A percentile compares a stretch with the other conserved stretches of the same genome.
These are phyloP conservation scores for Pseudoturritis turrita DNA, from an alignment of 345 rosid genomes.

Conservation along the genomic window DNA sequence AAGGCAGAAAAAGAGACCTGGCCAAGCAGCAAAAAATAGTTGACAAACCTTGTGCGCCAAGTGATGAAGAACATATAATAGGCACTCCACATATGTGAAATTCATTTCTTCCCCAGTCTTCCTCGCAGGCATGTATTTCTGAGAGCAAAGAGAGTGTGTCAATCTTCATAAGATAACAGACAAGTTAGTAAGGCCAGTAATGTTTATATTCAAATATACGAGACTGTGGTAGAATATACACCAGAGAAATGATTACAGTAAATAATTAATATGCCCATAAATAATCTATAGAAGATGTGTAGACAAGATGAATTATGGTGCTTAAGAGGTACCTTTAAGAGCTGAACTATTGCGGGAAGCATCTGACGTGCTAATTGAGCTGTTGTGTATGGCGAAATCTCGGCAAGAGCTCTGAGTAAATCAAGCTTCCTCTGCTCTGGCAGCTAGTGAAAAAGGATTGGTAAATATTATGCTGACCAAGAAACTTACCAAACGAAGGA, in stretches of 20 bases:
- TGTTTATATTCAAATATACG: not conserved
- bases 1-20: not conserved
- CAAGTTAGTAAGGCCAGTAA: not conserved
- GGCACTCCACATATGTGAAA: slow-evolving; percentile 83
- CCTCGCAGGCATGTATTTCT: slow-evolving; percentile 87
- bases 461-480: not conserved
- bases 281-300: not conserved
- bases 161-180: not conserved
- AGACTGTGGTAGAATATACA: not conserved
- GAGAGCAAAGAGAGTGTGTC: slow-evolving; percentile 20
- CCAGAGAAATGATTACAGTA: not conserved
- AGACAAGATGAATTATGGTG: not conserved
- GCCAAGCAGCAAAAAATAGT: not conserved
- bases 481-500: not conserved
- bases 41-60: slow-evolving; percentile 74
- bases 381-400: slow-evolving; percentile 67
- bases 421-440: slow-evolving; percentile 86
- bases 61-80: slow-evolving; percentile 74
- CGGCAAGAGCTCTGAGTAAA: slow-evolving; percentile 80
- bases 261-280: not conserved
- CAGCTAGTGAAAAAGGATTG: slow-evolving; percentile 44
- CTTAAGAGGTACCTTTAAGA: slow-evolving; percentile 55
- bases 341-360: slow-evolving; percentile 73
- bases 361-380: slow-evolving; percentile 83
- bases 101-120: slow-evolving; percentile 85